Percentiles rank a stretch among this genome's conserved stretches.
These are phyloP conservation scores for Paracorniculantispora psalliotae DNA, from an alignment of 2,329 filamentous ascomycete genomes.

Conservation along the genomic window DNA sequence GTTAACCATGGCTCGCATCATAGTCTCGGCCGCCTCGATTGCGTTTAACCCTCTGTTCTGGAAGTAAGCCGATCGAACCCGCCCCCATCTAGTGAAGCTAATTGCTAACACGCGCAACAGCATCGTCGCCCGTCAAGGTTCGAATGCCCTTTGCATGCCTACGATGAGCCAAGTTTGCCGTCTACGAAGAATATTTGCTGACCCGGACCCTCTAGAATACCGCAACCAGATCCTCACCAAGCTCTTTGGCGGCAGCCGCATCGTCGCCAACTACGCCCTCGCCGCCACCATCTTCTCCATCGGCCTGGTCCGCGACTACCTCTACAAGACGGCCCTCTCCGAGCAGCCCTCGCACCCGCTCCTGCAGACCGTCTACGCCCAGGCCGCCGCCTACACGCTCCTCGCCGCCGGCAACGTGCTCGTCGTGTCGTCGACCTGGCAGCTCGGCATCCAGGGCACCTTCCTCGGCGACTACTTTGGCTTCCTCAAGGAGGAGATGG, in stretches of 20 bases:
- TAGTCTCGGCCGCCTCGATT: slow-evolving; percentile 78
- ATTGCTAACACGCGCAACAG: slow-evolving; percentile 42
- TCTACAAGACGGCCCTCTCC: slow-evolving; percentile 80
- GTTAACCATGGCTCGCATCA: slow-evolving; percentile 18
- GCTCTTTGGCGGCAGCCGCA: slow-evolving; percentile 72
- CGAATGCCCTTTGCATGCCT: slow-evolving; percentile 13
- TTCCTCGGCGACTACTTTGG: slow-evolving; percentile 99
- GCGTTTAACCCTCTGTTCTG: slow-evolving; percentile 98
- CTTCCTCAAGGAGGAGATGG: slow-evolving; percentile 91
- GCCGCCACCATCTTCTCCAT: slow-evolving; percentile 86
- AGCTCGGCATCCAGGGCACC: slow-evolving; percentile 87
- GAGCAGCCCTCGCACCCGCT: slow-evolving; percentile 70
- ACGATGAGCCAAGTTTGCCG: not conserved
- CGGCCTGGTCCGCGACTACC: slow-evolving; percentile 79
- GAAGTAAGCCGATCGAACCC: slow-evolving; percentile 65
- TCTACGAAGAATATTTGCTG: not conserved
- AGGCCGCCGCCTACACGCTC: slow-evolving; percentile 64
- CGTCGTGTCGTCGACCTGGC: slow-evolving; percentile 85
- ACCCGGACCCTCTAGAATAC: slow-evolving; percentile 65
- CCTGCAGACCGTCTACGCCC: slow-evolving; percentile 55
- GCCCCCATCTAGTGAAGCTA: slow-evolving; percentile 23
- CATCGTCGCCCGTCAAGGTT: slow-evolving; percentile 78
- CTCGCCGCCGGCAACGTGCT: slow-evolving; percentile 74
- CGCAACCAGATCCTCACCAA: slow-evolving; percentile 83
- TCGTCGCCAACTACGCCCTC: slow-evolving; percentile 82